These are phyloP conservation scores for Punica granatum DNA, from an alignment of 345 rosid genomes.

Conservation along the genomic window DNA sequence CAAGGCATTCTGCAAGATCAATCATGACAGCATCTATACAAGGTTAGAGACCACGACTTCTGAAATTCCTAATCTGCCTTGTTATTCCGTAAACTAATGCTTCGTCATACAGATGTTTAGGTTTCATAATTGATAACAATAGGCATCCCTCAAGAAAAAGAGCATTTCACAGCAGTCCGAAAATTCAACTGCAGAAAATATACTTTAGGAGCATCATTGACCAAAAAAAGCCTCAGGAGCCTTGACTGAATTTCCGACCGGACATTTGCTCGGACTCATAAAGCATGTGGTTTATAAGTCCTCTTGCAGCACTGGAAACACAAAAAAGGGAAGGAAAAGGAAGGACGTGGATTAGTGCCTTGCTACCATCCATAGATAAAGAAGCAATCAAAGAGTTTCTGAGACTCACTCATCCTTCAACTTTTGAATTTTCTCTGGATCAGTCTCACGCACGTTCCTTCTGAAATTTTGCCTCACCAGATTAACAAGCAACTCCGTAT, in stretches of 20 bases:
- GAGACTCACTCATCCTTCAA: constrained; percentile 81
- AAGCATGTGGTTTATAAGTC: constrained; percentile 87
- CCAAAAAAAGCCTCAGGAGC: constrained; percentile 10
- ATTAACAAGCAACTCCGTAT: constrained; percentile 64
- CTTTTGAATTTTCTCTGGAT: constrained; percentile 84
- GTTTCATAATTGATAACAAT: too few species aligned
- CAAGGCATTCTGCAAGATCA: too few species aligned
- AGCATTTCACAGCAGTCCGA: neutral
- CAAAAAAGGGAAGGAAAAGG: neutral
- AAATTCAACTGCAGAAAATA: neutral
- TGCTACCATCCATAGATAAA: too few species aligned
- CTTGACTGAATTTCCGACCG: constrained; percentile 67
- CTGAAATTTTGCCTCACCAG: constrained; percentile 89
- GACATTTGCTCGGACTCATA: constrained; percentile 70
- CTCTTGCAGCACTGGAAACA: constrained; percentile 85
- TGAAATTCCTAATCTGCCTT: too few species aligned
- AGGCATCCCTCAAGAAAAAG: neutral
- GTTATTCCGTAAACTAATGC: too few species aligned
- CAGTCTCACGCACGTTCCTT: constrained; percentile 71
- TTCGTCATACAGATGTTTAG: too few species aligned
- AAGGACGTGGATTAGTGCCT: too few species aligned
- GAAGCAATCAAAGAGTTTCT: neutral
- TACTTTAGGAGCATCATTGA: neutral
- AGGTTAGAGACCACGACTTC: too few species aligned
- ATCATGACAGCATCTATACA: too few species aligned